Evolutionary conservation across 2,329 filamentous ascomycete species (phyloP).

Genomic region (Aspergillus phoenicis): DNA sequence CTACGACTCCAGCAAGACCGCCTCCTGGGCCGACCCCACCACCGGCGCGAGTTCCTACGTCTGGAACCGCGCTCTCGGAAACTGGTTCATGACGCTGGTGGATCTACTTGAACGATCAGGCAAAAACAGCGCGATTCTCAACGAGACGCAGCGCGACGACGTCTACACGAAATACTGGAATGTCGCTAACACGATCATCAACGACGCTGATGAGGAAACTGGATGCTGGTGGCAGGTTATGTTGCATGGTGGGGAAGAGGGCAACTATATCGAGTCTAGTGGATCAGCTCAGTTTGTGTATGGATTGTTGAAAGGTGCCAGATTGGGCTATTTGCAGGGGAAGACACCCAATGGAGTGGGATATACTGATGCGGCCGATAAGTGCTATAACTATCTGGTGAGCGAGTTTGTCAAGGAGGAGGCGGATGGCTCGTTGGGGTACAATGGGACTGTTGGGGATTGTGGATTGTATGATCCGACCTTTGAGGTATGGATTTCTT

Average conservation of each 20-base stretch:
- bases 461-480: conserved; percentile 55
- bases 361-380: conserved; percentile 44
- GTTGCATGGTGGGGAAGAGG: conserved; percentile 51
- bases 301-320: conserved; percentile 52
- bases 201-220: conserved; percentile 43
- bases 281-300: conserved; percentile 62
- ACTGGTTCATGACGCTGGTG: conserved; percentile 57
- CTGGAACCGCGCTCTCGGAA: conserved; percentile 59
- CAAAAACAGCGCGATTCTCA: conserved; percentile 28
- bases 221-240: conserved; percentile 64
- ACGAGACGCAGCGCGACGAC: conserved; percentile 34
- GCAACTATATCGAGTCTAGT: conserved; percentile 65
- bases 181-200: conserved; percentile 47
- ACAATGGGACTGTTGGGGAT: conserved; percentile 56
- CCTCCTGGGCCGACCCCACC: conserved; percentile 54
- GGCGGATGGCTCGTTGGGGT: conserved; percentile 53
- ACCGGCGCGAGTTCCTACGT: conserved; percentile 57
- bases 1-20: conserved; percentile 54
- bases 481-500: conserved; percentile 49
- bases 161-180: conserved; percentile 45
- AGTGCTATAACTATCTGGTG: conserved; percentile 50
- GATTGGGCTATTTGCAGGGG: conserved; percentile 36
- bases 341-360: conserved; percentile 1
- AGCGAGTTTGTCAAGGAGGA: conserved; percentile 51
- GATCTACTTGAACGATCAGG: conserved; percentile 54